Evolutionary conservation across 148 eudicot species (phyloP).

Genomic region (Salicornia ramosissima): DNA sequence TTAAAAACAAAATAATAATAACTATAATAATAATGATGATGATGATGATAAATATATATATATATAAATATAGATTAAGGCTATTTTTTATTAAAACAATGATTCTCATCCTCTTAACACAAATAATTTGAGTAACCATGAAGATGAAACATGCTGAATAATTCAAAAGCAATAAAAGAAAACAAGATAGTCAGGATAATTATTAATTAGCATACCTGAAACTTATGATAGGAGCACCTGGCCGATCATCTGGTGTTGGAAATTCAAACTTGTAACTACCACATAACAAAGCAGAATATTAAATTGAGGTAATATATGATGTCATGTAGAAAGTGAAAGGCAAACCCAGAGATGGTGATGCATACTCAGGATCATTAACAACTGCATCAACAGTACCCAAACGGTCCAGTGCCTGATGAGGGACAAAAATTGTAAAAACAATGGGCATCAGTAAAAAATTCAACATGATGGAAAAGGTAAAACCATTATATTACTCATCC

Average conservation of each 20-base stretch:
- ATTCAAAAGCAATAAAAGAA: constrained; percentile 7
- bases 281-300: constrained; percentile 13
- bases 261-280: constrained; percentile 98
- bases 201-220: constrained; percentile 84
- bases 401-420: constrained; percentile 82
- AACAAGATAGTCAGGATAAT: neutral
- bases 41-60: too few species aligned
- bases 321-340: neutral
- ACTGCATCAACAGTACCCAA: constrained; percentile 81
- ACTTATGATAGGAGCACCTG: constrained; percentile 97
- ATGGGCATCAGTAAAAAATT: neutral
- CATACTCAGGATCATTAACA: constrained; percentile 97
- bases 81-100: too few species aligned
- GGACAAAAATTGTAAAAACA: neutral
- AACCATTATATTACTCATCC: neutral
- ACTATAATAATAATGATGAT: too few species aligned
- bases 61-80: too few species aligned
- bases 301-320: constrained; percentile 10
- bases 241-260: constrained; percentile 98
- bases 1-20: too few species aligned
- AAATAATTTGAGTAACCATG: neutral
- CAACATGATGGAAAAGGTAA: neutral
- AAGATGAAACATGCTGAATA: neutral
- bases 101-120: too few species aligned
- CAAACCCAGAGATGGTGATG: constrained; percentile 14